Percentiles rank a stretch among this genome's conserved stretches.
Evolutionary conservation across 78 protist genomes (phyloP).

Genomic region (Mastigamoeba balamuthi): DNA sequence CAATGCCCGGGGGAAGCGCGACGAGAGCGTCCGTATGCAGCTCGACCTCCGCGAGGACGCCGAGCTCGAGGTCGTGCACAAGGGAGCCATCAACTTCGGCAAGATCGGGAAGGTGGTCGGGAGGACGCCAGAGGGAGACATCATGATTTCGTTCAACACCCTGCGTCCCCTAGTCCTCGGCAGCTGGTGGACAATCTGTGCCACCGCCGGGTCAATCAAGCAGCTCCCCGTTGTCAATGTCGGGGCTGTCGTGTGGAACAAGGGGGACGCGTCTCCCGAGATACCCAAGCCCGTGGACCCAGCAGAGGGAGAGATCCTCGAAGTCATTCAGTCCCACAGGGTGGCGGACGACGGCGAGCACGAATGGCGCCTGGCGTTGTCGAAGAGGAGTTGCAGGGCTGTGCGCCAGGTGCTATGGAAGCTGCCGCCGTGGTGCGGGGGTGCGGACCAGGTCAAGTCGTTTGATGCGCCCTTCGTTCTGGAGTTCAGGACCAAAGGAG

Average conservation of each 20-base stretch:
- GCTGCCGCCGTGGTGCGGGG: not conserved
- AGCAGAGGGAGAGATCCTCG: not conserved
- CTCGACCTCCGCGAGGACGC: slow-evolving; percentile 6
- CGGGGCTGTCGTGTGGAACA: not conserved
- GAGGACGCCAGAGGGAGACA: slow-evolving; percentile 2
- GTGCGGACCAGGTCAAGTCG: not conserved
- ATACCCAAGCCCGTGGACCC: not conserved
- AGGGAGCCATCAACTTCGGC: not conserved
- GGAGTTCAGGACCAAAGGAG: not conserved
- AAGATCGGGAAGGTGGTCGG: not conserved
- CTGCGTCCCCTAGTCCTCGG: not conserved
- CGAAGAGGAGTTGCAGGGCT: not conserved
- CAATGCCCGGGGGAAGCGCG: not conserved
- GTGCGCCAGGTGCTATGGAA: not conserved
- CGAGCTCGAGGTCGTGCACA: not conserved
- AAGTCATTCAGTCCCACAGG: not conserved
- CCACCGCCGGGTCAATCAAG: not conserved
- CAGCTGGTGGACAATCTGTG: not conserved
- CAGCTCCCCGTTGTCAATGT: slow-evolving; percentile 1
- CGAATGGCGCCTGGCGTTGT: not conserved
- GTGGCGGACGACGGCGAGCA: not conserved
- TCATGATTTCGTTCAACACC: not conserved
- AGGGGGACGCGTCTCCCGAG: not conserved
- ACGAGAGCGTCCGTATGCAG: not conserved
- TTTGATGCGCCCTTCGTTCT: not conserved